Base-by-base conservation (phyloP, 1,284 basidiomycete genomes). In the Papiliotrema laurentii region DNA sequence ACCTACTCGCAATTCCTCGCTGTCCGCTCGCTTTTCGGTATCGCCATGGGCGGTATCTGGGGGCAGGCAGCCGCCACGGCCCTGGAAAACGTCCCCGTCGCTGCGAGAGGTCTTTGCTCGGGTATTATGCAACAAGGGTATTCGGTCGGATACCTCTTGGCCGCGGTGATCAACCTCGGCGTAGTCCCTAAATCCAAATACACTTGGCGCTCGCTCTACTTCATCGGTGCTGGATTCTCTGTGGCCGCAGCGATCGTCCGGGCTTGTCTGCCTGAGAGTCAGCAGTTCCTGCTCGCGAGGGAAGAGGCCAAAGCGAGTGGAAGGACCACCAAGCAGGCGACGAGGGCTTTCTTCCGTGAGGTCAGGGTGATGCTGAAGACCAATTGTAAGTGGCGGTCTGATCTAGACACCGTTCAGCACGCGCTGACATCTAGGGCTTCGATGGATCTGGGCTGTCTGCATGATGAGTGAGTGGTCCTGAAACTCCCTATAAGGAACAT, bases 51-150 rank as follows among this genome's bases (percentile, higher is more conserved):
- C 16, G 76, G 39, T 4, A 75, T 77, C 31, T 77, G 76, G 73
- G 72, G 75, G 19, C 63, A 66, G 49, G 68, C 71, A 0, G 64
- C 64, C 24, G 64, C 68, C 25, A 68, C 68, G 44, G 85, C 87
- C 0, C 81, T 97, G 13, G 94, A 97, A 70, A 92, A 89, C 69
- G 80, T 97, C 22, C 92, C 93, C 0, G 82, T 87, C 25, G 86
- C 87, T 54, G 80, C 84, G 2, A 85, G 94, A 68, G 94, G 94
- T 33, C 75, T 97, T 3, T 85, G 84, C 16, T 86, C 83, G 16
- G 94, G 94, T 33, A 76, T 97, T 49, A 69, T 91, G 3, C 89
- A 92, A 59, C 82, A 91, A 68, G 87, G 87, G 2, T 89, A 90
- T 56, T 84, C 86, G 43, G 51, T 59, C 39, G 74, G 73, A 16